Percentiles rank a stretch among this genome's conserved stretches.
phyloP scores from a whole-genome alignment of 305 asterid species.

The Solanum hybrid region DNA sequence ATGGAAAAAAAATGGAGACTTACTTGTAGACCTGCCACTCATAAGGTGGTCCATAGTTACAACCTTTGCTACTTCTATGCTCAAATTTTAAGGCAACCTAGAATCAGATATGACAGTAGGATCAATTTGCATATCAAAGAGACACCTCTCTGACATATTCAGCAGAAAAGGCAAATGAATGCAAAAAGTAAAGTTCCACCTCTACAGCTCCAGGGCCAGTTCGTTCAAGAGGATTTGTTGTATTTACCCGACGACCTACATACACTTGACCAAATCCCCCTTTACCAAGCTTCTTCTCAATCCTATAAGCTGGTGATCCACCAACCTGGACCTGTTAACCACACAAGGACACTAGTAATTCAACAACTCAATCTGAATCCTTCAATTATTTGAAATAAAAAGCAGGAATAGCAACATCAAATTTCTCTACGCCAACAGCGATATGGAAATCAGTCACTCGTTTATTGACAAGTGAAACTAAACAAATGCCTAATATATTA shows the following conservation, averaged over 20 bases:
- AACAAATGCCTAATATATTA: background rate
- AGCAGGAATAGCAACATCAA: background rate
- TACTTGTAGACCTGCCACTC: conserved; percentile 94
- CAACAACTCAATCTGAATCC: background rate
- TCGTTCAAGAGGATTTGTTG: conserved; percentile 37
- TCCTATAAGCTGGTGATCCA: conserved; percentile 64
- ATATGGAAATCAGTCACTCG: background rate
- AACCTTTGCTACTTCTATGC: conserved; percentile 81
- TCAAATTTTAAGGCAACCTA: conserved; percentile 89
- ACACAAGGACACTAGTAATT: background rate
- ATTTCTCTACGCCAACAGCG: background rate
- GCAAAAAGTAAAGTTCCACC: conserved; percentile 19
- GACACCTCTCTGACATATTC: background rate
- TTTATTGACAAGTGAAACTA: background rate
- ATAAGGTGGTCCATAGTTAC: conserved; percentile 71
- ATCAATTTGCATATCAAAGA: conserved; percentile 4
- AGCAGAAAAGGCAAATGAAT: background rate
- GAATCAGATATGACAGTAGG: conserved; percentile 6
- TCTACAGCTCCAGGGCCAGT: conserved; percentile 57
- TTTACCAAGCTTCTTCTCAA: conserved; percentile 75
- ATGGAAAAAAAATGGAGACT: conserved; percentile 13
- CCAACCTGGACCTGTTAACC: conserved; percentile 71
- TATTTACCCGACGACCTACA: conserved; percentile 71
- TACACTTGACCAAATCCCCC: conserved; percentile 95
- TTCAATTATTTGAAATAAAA: background rate